Percentiles rank a stretch among this genome's conserved stretches.
Conservation (phyloP, 1,139 yeast genomes). For the Kodamaea fungicola region DNA sequence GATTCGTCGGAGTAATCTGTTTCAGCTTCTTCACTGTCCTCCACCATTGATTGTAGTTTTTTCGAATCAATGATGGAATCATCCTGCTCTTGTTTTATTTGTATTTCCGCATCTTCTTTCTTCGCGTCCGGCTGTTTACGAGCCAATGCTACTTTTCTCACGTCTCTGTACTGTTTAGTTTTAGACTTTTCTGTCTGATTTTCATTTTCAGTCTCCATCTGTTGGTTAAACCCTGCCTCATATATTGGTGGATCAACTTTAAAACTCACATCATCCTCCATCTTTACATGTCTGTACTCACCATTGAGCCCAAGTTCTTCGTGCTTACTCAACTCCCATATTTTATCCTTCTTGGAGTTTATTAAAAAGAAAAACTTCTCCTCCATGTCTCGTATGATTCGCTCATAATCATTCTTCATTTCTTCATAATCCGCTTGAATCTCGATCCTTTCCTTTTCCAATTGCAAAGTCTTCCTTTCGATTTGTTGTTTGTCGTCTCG, state of each 20-base stretch:
- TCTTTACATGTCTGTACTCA: slow-evolving; percentile 8
- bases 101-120: background rate
- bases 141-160: too few species aligned
- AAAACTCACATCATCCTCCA: background rate
- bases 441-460: slow-evolving; percentile 2
- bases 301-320: slow-evolving; percentile 22
- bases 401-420: slow-evolving; percentile 22
- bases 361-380: slow-evolving; percentile 35
- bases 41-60: background rate
- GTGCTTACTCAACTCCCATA: slow-evolving; percentile 27
- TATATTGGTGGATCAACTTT: slow-evolving; percentile 1
- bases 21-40: slow-evolving; percentile 4
- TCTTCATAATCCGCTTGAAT: slow-evolving; percentile 6
- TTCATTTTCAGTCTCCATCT: background rate
- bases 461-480: background rate
- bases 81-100: background rate
- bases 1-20: slow-evolving; percentile 10
- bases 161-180: too few species aligned
- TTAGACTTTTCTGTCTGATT: background rate
- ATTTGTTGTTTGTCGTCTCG: slow-evolving; percentile 2
- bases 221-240: background rate
- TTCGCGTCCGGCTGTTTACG: background rate
- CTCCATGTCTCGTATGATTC: slow-evolving; percentile 31
- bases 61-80: background rate
- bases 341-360: slow-evolving; percentile 34